Evolutionary conservation across 805 yeast species (phyloP).

Genomic region (Sugiyamaella valdiviana): DNA sequence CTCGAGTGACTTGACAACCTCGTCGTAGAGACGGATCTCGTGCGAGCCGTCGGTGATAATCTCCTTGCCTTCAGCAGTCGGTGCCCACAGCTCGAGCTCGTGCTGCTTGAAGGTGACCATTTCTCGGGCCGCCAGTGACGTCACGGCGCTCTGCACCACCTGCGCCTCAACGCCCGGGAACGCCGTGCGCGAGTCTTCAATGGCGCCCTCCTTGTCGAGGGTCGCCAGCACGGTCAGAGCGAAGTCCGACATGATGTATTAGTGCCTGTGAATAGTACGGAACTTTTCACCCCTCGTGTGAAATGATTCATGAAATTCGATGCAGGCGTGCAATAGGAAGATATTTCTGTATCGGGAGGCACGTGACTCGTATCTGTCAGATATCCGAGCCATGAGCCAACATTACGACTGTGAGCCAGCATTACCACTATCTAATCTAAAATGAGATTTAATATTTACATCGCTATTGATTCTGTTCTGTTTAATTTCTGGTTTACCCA

Average conservation of each 20-base stretch:
- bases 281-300: neutral
- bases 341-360: neutral
- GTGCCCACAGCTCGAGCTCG: constrained; percentile 69
- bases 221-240: constrained; percentile 47
- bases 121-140: constrained; percentile 75
- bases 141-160: constrained; percentile 58
- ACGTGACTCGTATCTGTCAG: neutral
- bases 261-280: neutral
- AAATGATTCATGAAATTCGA: neutral
- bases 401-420: neutral
- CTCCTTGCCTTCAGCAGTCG: constrained; percentile 77
- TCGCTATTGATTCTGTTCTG: neutral
- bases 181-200: constrained; percentile 59
- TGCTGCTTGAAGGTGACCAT: constrained; percentile 69
- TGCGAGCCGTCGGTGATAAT: constrained; percentile 81
- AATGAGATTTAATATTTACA: no score
- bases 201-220: constrained; percentile 53
- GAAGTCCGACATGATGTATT: constrained; percentile 21
- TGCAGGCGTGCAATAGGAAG: neutral
- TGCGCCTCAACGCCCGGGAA: constrained; percentile 48
- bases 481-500: no score
- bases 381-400: no score
- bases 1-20: constrained; percentile 63
- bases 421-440: neutral
- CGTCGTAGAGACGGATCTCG: constrained; percentile 71